phyloP scores from a whole-genome alignment of 2,329 filamentous ascomycete genomes.

The Calonectria honghensis region DNA sequence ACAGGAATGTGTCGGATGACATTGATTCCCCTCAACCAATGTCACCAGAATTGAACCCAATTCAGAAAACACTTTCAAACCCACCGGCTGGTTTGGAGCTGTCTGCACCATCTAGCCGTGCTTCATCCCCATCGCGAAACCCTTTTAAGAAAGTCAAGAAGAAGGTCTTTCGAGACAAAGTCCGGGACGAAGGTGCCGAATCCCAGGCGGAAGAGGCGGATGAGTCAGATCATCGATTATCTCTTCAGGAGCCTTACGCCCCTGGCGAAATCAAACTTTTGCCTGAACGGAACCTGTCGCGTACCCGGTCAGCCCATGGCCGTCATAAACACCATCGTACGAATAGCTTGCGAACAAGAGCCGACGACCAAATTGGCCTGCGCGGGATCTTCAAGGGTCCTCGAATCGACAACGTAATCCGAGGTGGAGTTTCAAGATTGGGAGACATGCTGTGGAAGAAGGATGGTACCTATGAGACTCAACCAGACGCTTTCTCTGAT shows the following conservation, averaged over 20 bases:
- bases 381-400: slow-evolving; percentile 86
- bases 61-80: slow-evolving; percentile 70
- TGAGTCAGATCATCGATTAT: slow-evolving; percentile 54
- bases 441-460: slow-evolving; percentile 76
- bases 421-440: slow-evolving; percentile 74
- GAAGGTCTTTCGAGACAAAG: slow-evolving; percentile 73
- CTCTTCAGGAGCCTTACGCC: slow-evolving; percentile 53
- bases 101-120: slow-evolving; percentile 78
- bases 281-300: slow-evolving; percentile 52
- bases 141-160: slow-evolving; percentile 74
- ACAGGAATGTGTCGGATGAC: slow-evolving; percentile 64
- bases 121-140: slow-evolving; percentile 78
- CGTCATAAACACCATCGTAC: slow-evolving; percentile 69
- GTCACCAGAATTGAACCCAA: slow-evolving; percentile 71
- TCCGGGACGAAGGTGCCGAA: slow-evolving; percentile 65
- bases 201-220: slow-evolving; percentile 59
- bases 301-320: slow-evolving; percentile 64
- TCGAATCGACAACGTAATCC: slow-evolving; percentile 83
- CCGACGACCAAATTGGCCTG: slow-evolving; percentile 59
- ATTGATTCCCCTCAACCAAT: slow-evolving; percentile 68
- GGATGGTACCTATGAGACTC: slow-evolving; percentile 61
- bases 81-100: slow-evolving; percentile 78
- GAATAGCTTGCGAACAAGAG: slow-evolving; percentile 67
- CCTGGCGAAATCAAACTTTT: slow-evolving; percentile 60
- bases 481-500: slow-evolving; percentile 65